phyloP scores from a whole-genome alignment of 2,329 filamentous ascomycete genomes.

The Pseudogymnoascus sp. region DNA sequence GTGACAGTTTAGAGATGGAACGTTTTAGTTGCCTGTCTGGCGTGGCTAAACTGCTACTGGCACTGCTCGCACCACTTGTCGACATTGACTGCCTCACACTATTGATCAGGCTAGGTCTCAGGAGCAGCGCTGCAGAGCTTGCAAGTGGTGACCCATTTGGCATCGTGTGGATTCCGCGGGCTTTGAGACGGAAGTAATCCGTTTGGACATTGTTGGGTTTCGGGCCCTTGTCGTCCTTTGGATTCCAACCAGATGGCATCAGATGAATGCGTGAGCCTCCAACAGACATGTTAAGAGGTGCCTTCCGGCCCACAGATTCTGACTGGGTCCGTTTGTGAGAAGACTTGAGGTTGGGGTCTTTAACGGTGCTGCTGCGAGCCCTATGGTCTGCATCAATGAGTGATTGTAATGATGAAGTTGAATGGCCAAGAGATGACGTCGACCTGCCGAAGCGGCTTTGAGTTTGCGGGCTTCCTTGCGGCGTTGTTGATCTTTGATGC shows the following conservation, averaged over 20 bases:
- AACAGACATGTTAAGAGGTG: slow-evolving; percentile 2
- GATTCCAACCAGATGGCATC: slow-evolving; percentile 1
- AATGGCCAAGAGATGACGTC: slow-evolving; percentile 1
- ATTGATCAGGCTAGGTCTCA: slow-evolving; percentile 24
- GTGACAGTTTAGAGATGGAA: slow-evolving; percentile 10
- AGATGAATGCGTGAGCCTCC: not conserved
- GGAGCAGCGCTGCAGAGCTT: slow-evolving; percentile 21
- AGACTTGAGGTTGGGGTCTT: not conserved
- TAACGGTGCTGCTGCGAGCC: not conserved
- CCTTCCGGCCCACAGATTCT: not conserved
- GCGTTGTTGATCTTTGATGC: slow-evolving; percentile 1
- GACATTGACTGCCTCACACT: slow-evolving; percentile 17
- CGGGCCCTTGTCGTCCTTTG: slow-evolving; percentile 1
- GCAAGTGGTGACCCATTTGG: slow-evolving; percentile 26
- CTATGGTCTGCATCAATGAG: slow-evolving; percentile 6
- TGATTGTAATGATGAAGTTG: slow-evolving; percentile 5
- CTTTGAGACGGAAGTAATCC: slow-evolving; percentile 31
- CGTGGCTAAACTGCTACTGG: not conserved
- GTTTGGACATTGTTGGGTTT: slow-evolving; percentile 28
- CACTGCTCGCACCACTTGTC: slow-evolving; percentile 15
- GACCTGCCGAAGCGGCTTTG: not conserved
- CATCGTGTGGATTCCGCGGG: slow-evolving; percentile 27
- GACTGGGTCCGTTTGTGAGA: slow-evolving; percentile 5
- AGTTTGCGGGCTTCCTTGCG: not conserved
- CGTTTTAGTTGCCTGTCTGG: slow-evolving; percentile 13